Evolutionary conservation across 106 monocot genomes (phyloP).

Genomic region (Ottelia alismoides): DNA sequence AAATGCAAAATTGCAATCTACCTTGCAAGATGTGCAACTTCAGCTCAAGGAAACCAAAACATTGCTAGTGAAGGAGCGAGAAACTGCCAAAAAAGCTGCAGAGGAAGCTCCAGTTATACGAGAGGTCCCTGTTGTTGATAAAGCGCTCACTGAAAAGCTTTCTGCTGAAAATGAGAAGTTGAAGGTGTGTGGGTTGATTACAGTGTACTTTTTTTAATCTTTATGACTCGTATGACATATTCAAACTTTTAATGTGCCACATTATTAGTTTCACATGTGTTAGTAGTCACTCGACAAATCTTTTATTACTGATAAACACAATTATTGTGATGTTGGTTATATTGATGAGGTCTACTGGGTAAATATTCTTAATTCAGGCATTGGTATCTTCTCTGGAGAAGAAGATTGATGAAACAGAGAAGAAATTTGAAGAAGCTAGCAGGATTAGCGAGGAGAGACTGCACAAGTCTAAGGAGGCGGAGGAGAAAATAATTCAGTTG

Average conservation of each 20-base stretch:
- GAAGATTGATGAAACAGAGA: slow-evolving; percentile 86
- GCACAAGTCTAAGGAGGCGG: slow-evolving; percentile 68
- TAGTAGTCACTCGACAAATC: too few species aligned
- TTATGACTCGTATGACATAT: too few species aligned
- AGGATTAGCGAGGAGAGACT: slow-evolving; percentile 66
- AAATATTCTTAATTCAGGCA: slow-evolving; percentile 29
- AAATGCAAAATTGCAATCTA: too few species aligned
- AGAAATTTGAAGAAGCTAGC: slow-evolving; percentile 74
- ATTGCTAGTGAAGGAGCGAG: slow-evolving; percentile 17
- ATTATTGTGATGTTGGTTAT: neutral
- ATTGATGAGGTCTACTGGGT: too few species aligned
- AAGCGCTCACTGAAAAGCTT: slow-evolving; percentile 40
- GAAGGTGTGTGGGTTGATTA: slow-evolving; percentile 37
- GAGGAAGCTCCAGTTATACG: slow-evolving; percentile 14
- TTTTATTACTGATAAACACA: too few species aligned
- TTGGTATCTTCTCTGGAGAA: slow-evolving; percentile 74
- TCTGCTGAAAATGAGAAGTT: slow-evolving; percentile 53
- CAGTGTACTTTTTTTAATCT: neutral
- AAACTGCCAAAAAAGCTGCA: slow-evolving; percentile 21
- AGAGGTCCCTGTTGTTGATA: slow-evolving; percentile 56
- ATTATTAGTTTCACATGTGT: too few species aligned
- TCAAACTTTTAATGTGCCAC: too few species aligned
- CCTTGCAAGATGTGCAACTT: slow-evolving; percentile 39
- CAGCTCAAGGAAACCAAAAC: slow-evolving; percentile 41
- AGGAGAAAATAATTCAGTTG: slow-evolving; percentile 47